Evolutionary conservation across 2,329 filamentous ascomycete species (phyloP), one percentile per base, ranked within the genome.

Genomic region (Claviceps maximensis): DNA sequence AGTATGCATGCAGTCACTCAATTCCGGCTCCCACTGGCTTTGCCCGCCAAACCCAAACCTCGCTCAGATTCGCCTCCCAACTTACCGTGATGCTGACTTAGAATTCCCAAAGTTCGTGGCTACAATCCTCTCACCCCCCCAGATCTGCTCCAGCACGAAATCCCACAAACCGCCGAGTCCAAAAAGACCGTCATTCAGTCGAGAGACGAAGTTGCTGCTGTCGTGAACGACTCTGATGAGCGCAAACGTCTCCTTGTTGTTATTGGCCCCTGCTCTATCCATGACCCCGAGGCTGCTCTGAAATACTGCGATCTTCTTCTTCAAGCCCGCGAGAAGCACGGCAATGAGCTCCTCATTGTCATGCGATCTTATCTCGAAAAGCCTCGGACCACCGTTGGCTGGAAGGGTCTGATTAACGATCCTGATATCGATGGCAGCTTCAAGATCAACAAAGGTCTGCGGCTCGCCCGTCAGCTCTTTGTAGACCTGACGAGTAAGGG

Each of bases 321-420:
- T 72, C 72, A 76, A 53, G 75, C 95, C 48, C 81, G 89, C 56
- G 80, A 86, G 59, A 88, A 86, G 76, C 83, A 83, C 57, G 77
- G 82, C 61, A 90, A 97, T 67, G 76, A 82, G 51, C 79, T 98
- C 47, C 84, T 84, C 68, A 87, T 98, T 68, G 84, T 98, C 65
- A 98, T 98, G 93, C 88, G 93, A 62, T 89, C 90, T 65, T 98
- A 98, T 79, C 85, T 98, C 51, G 93, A 98, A 78, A 98, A 98
- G 79, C 93, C 93, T 44, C 85, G 93, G 56, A 98, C 93, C 49
- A 98, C 93, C 0, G 91, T 98, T 48, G 93, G 93, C 67, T 98
- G 93, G 93, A 98, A 98, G 75, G 93, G 93, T 51, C 78, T 98
- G 69, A 96, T 98, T 78, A 98, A 98, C 72, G 93, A 98, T 70